Base-by-base conservation (phyloP, 441 rosid genomes). In the Pelargonium fulgidum region DNA sequence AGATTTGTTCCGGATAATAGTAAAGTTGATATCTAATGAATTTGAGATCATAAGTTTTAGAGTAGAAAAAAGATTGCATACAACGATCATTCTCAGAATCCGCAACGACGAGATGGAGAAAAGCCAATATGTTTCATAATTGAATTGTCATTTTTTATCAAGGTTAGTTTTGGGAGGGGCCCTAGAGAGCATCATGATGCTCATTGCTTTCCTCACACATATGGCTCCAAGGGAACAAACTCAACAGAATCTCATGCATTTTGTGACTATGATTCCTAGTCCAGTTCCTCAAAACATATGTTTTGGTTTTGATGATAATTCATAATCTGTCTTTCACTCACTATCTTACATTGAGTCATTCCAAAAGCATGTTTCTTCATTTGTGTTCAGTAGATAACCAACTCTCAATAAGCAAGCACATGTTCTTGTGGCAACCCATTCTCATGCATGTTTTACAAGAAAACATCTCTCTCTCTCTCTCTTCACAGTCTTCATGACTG, bases 181-280 rank as follows among this genome's bases (percentile, higher is more conserved):
- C 64, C 74, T 64, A 24, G 26, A 24, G 5, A 48, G 64, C 72
- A 19, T 4, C 29, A 10, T 42, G 56, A 12, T 50, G 52, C n/a
- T 13, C 70, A 39, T 73, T 47, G 44, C 68, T 52, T 76, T 72
- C 74, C 48, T 44, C 48, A 9, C 13, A 3, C 48, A 44, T 44
- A 11, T 1, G 48, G 13, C 10, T 44, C 2, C 48, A 33, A 80
- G 79, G 85, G 82, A 78, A 77, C 83, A 83, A 54, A 73, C 81
- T 78, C 85, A 80, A 80, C 83, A 74, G 87, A 80, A 83, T 82
- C 86, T 79, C 79, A 48, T 72, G 70, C 65, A 52, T 16, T 44
- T 39, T 59, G 48, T 22, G 9, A 10, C 5, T 54, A 17, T 56
- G 62, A 20, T 58, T 52, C 20, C 59, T n/a, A n/a, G n/a, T n/a